Evolutionary conservation across 2,329 filamentous ascomycete species (phyloP).

Genomic region (Pseudocercospora macadamiae): DNA sequence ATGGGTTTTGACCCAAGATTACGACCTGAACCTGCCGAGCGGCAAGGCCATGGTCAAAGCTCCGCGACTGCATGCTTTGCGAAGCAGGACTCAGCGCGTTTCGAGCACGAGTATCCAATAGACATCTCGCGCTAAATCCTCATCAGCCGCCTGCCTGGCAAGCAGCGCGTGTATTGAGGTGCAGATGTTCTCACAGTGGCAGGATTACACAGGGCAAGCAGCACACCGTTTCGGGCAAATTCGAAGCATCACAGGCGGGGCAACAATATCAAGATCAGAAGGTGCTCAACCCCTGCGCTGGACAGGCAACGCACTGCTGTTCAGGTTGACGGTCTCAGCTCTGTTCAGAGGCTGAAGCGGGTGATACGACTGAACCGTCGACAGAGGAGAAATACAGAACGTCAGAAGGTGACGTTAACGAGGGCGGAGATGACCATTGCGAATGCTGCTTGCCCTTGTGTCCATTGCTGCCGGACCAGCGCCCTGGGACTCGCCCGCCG

Average conservation of each 20-base stretch:
- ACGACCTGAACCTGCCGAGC: constrained; percentile 14
- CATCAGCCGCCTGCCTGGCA: constrained; percentile 33
- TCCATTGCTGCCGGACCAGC: constrained; percentile 4
- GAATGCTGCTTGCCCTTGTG: constrained; percentile 28
- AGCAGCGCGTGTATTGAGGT: constrained; percentile 31
- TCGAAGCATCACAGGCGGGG: neutral
- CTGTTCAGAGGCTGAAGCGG: too few species aligned
- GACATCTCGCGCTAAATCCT: constrained; percentile 24
- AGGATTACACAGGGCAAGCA: constrained; percentile 27
- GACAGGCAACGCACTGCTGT: too few species aligned
- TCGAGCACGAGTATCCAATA: constrained; percentile 12
- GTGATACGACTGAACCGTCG: too few species aligned
- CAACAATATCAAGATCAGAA: neutral
- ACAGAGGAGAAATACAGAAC: too few species aligned
- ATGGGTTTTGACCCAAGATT: constrained; percentile 10
- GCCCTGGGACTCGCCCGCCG: neutral
- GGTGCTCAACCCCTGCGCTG: too few species aligned
- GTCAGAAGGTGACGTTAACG: neutral
- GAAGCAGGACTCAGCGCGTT: constrained; percentile 21
- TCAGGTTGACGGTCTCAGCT: too few species aligned
- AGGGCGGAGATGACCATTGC: neutral
- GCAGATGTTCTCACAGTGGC: constrained; percentile 26
- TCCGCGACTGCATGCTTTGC: constrained; percentile 23
- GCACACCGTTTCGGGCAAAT: constrained; percentile 5
- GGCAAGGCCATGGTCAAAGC: constrained; percentile 14